Evolutionary conservation across 2,329 filamentous ascomycete genomes (phyloP), one percentile per base, ranked within the genome.

Genomic region (Neofusicoccum umdonicola): DNA sequence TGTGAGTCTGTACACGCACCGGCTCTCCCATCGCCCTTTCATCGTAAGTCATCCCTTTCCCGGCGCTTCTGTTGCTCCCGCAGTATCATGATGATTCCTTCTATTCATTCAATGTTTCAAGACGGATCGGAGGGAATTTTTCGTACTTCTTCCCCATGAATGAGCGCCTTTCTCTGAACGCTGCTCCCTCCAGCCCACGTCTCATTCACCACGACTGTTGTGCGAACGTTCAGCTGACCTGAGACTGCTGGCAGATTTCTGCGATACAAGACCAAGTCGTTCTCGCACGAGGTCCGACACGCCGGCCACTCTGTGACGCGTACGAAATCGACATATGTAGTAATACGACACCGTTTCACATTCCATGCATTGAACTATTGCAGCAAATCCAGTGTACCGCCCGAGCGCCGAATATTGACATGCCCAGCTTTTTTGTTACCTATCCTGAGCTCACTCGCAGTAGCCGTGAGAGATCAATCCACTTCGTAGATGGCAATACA

Each of bases 71-170:
- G 9, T 37, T 13, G 2, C 22, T 5, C 42, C 15, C 31, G n/a
- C 56, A 37, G n/a, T 15, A 13, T 22, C 27, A 72, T 73, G 72
- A 74, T 75, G 69, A 72, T 66, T 67, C 39, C 39, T 68, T 62
- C 66, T 68, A 37, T 65, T 62, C 69, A 65, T 65, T 68, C 66
- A 72, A 72, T 17, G 71, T 73, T 75, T 75, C 72, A 75, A 74
- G 71, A 74, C 71, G 71, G 73, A 75, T 73, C 71, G 69, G 71
- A 73, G 72, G 73, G 71, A 66, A 68, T 50, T 66, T 65, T 62
- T 67, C 65, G 69, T 71, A 71, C 70, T 69, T 70, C 68, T 67
- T 68, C 56, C 69, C 69, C 71, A 69, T 76, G 73, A 73, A 70
- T 71, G 70, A 71, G 50, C 65, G 41, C 63, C 66, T 67, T 34